Percentiles rank a stretch among this genome's conserved stretches.
Conservation (phyloP, 1,284 basidiomycete genomes). For the Austroboletus sp. region DNA sequence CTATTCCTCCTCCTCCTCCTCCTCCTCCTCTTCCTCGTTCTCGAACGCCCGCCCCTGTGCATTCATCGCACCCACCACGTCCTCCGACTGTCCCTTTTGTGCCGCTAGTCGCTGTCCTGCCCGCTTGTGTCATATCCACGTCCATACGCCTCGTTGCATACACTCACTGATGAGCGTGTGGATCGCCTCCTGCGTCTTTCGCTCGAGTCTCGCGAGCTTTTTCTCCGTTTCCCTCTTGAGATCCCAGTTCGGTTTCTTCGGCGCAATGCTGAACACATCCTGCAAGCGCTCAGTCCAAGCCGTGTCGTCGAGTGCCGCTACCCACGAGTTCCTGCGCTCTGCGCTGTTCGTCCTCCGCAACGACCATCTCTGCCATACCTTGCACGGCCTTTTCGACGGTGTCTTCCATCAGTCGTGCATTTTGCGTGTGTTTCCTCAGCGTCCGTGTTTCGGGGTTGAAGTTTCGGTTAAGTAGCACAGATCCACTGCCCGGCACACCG, state of each 20-base stretch:
- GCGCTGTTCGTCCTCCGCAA: conserved; percentile 78
- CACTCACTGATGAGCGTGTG: conserved; percentile 84
- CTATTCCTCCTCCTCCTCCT: conserved; percentile 5
- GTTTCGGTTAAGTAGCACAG: conserved; percentile 71
- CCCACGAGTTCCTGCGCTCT: conserved; percentile 81
- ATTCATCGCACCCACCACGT: conserved; percentile 71
- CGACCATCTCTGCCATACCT: conserved; percentile 78
- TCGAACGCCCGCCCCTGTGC: conserved; percentile 54
- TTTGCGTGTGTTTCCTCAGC: conserved; percentile 54
- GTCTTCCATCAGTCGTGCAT: conserved; percentile 60
- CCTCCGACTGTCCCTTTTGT: conserved; percentile 70
- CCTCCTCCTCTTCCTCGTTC: conserved; percentile 36
- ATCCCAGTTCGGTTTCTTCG: conserved; percentile 95
- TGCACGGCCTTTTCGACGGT: conserved; percentile 84
- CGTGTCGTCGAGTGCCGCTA: conserved; percentile 12
- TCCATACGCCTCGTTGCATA: conserved; percentile 15
- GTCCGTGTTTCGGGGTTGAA: conserved; percentile 82
- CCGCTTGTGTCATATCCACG: conserved; percentile 2
- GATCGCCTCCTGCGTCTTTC: conserved; percentile 86
- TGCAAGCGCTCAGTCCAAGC: conserved; percentile 32
- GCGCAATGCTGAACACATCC: conserved; percentile 96
- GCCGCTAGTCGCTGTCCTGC: conserved; percentile 69
- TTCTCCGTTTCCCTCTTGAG: conserved; percentile 90
- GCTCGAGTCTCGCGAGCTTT: conserved; percentile 82
- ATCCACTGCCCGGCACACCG: conserved; percentile 29